A percentile compares a stretch with the other conserved stretches of the same genome.
phyloP scores from a whole-genome alignment of 1,284 basidiomycete genomes.

The Microbotryum lychnidis-dioicae region DNA sequence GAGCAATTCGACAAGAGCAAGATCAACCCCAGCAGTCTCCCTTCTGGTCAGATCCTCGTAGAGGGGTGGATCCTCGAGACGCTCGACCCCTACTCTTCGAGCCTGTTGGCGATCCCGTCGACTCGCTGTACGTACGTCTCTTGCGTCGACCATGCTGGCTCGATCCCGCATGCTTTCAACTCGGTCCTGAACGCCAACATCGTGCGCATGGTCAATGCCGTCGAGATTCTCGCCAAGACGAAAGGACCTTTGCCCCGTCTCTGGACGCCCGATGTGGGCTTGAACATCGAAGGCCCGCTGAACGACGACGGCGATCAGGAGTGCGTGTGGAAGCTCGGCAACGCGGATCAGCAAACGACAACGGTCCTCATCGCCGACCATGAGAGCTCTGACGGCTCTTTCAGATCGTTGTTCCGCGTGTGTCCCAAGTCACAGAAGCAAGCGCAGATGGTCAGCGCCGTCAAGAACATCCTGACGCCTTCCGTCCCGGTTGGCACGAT shows the following conservation, averaged over 20 bases:
- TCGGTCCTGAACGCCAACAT: constrained; percentile 66
- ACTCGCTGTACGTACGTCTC: constrained; percentile 81
- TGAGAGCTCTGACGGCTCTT: constrained; percentile 10
- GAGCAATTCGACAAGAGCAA: constrained; percentile 50
- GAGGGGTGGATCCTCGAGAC: constrained; percentile 98
- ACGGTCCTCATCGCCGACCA: constrained; percentile 14
- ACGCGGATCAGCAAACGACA: not conserved
- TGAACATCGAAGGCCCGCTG: constrained; percentile 35
- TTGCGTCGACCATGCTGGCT: constrained; percentile 81
- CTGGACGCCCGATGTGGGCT: constrained; percentile 20
- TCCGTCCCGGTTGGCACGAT: constrained; percentile 18
- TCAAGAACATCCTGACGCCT: constrained; percentile 5
- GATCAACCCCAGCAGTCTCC: constrained; percentile 67
- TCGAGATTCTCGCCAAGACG: constrained; percentile 39
- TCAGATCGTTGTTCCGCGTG: constrained; percentile 16
- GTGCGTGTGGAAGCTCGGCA: constrained; percentile 20
- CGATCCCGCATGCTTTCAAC: constrained; percentile 77
- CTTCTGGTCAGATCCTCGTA: constrained; percentile 72
- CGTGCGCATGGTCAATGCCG: constrained; percentile 35
- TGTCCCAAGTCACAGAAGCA: not conserved
- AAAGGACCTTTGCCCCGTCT: constrained; percentile 30
- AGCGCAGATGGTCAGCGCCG: not conserved
- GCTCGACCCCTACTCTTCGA: constrained; percentile 89
- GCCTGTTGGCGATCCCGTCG: constrained; percentile 91
- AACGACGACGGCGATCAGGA: constrained; percentile 20